These are phyloP conservation scores for Saccharomycopsis vini DNA, from an alignment of 805 yeast genomes.

Conservation along the genomic window DNA sequence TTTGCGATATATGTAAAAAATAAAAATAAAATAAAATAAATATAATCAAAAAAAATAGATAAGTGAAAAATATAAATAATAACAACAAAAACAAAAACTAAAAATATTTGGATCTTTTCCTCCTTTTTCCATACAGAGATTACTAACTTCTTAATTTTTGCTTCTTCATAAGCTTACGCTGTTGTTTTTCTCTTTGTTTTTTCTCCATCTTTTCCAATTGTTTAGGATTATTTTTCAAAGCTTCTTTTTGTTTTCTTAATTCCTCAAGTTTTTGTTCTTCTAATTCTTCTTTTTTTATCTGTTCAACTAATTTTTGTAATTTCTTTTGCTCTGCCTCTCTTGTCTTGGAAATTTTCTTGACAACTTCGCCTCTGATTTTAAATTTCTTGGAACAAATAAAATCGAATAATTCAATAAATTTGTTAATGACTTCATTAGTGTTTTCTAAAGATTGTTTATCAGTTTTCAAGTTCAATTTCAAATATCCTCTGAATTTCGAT, in stretches of 20 bases:
- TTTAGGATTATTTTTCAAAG: slow-evolving; percentile 50
- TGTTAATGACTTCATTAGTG: slow-evolving; percentile 40
- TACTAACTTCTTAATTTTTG: slow-evolving; percentile 37
- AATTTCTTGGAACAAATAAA: slow-evolving; percentile 40
- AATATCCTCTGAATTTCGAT: slow-evolving; percentile 40
- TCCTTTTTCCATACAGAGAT: background rate
- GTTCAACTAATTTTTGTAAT: slow-evolving; percentile 61
- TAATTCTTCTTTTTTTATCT: slow-evolving; percentile 53
- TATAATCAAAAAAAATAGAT: too few species aligned
- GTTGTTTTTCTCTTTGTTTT: slow-evolving; percentile 74
- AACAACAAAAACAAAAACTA: background rate
- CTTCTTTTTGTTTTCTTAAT: slow-evolving; percentile 55
- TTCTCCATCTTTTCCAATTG: slow-evolving; percentile 73
- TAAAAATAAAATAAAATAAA: too few species aligned
- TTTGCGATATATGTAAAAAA: too few species aligned
- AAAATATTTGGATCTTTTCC: background rate
- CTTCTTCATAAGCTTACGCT: slow-evolving; percentile 60
- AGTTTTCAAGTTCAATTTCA: slow-evolving; percentile 46
- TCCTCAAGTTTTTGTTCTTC: slow-evolving; percentile 65
- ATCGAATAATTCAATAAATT: slow-evolving; percentile 54
- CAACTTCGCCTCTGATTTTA: slow-evolving; percentile 63
- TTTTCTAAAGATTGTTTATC: slow-evolving; percentile 41
- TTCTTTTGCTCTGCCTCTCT: slow-evolving; percentile 70
- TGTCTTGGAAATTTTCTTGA: slow-evolving; percentile 65
- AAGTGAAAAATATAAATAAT: too few species aligned